phyloP scores from a whole-genome alignment of 2,329 filamentous ascomycete species.

The Claviceps maximensis region DNA sequence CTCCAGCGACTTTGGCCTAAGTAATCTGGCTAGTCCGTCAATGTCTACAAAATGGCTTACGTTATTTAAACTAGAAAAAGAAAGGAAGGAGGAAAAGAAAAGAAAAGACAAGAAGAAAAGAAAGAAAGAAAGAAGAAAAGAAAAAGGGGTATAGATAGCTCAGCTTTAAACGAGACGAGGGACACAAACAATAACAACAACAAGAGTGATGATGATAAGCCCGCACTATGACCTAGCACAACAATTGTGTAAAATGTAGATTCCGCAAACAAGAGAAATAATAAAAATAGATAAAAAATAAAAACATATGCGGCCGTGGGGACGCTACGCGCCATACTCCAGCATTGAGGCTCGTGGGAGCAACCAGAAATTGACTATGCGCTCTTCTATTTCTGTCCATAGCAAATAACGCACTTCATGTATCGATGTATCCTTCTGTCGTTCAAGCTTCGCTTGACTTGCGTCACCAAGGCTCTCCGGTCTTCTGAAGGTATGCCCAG shows the following conservation, averaged over 20 bases:
- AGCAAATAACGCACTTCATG: slow-evolving; percentile 28
- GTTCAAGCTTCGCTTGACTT: slow-evolving; percentile 20
- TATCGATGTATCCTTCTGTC: slow-evolving; percentile 27
- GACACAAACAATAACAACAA: not conserved
- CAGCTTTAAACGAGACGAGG: not conserved
- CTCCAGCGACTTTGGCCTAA: no score
- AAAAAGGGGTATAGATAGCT: not conserved
- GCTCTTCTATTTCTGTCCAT: slow-evolving; percentile 26
- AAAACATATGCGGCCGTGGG: not conserved
- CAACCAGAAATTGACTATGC: not conserved
- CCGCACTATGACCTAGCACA: not conserved
- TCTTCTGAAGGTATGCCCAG: slow-evolving; percentile 22
- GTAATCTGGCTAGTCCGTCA: no score
- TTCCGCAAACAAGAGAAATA: not conserved
- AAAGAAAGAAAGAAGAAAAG: no score
- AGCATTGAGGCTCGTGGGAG: not conserved
- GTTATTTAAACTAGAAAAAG: no score
- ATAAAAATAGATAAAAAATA: not conserved
- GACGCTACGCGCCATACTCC: not conserved
- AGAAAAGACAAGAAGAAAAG: no score
- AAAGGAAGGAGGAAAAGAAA: no score
- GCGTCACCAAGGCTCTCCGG: slow-evolving; percentile 19
- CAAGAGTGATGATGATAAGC: not conserved
- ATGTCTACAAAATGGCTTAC: no score
- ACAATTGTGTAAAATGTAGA: not conserved